phyloP scores from a whole-genome alignment of 495 filamentous ascomycete species.

The Penicillium alfredii region DNA sequence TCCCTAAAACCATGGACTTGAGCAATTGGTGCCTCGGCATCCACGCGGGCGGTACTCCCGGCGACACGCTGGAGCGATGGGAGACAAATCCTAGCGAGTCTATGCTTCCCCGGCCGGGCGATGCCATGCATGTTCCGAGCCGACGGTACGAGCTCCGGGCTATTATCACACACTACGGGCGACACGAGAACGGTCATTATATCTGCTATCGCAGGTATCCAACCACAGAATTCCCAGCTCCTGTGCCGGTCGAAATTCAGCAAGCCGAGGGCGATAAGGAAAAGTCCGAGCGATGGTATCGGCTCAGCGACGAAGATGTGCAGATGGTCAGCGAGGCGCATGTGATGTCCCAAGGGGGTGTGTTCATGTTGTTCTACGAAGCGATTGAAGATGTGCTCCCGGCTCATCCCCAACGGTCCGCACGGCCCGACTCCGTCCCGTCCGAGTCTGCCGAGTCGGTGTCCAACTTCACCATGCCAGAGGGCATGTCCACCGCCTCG shows the following conservation, averaged over 20 bases:
- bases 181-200: conserved; percentile 95
- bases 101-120: conserved; percentile 54
- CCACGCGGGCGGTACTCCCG: conserved; percentile 11
- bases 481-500: conserved; percentile 28
- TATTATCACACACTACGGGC: conserved; percentile 81
- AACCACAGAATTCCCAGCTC: conserved; percentile 26
- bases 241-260: conserved; percentile 31
- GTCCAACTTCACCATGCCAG: conserved; percentile 20
- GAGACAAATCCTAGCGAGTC: conserved; percentile 55
- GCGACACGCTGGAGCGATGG: conserved; percentile 56
- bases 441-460: conserved; percentile 18
- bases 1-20: conserved; percentile 68
- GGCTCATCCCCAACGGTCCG: background rate
- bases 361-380: conserved; percentile 98
- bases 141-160: conserved; percentile 76
- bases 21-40: conserved; percentile 71
- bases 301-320: conserved; percentile 81
- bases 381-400: conserved; percentile 16
- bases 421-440: conserved; percentile 1
- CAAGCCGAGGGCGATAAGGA: conserved; percentile 36
- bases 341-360: conserved; percentile 73
- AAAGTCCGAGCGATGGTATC: conserved; percentile 61
- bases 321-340: conserved; percentile 62
- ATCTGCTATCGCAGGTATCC: conserved; percentile 76
- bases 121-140: conserved; percentile 30